These are phyloP conservation scores for Podaxis pistillaris DNA, from an alignment of 768 basidiomycete species.

Conservation along the genomic window DNA sequence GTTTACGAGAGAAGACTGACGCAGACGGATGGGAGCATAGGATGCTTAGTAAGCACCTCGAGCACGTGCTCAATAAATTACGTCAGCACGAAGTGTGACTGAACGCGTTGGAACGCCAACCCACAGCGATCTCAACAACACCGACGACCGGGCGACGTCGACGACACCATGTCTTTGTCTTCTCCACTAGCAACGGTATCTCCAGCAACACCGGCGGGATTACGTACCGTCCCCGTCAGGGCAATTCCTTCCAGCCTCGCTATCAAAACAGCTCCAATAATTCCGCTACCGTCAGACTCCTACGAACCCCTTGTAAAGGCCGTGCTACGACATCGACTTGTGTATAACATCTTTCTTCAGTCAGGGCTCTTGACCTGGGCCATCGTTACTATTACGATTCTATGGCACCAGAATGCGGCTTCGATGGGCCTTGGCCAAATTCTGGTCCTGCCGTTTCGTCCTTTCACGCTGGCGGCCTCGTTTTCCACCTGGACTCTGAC, in stretches of 20 bases:
- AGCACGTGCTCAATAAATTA: background rate
- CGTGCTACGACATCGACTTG: conserved; percentile 59
- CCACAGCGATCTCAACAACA: too few relatives aligned
- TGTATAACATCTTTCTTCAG: conserved; percentile 47
- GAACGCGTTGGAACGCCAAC: background rate
- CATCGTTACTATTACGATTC: conserved; percentile 36
- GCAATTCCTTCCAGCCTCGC: conserved; percentile 47
- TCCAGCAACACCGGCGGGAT: background rate
- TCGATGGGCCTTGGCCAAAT: conserved; percentile 27
- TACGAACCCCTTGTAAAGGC: conserved; percentile 69
- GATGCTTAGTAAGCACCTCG: background rate
- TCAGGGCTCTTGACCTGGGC: conserved; percentile 49
- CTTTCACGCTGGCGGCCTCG: conserved; percentile 41
- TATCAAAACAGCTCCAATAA: conserved; percentile 48
- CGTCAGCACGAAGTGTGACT: background rate
- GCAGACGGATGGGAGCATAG: background rate
- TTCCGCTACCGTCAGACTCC: conserved; percentile 55
- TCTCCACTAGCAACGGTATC: background rate
- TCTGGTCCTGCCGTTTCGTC: conserved; percentile 39
- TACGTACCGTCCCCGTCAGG: conserved; percentile 34
- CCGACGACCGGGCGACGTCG: background rate
- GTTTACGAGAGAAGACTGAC: too few relatives aligned
- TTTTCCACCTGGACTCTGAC: conserved; percentile 46
- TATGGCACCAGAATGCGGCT: conserved; percentile 39
- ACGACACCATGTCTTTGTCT: background rate